Percentiles rank a stretch among this genome's conserved stretches.
Conservation (phyloP, 129 eudicot species). For the Erigeron canadensis region DNA sequence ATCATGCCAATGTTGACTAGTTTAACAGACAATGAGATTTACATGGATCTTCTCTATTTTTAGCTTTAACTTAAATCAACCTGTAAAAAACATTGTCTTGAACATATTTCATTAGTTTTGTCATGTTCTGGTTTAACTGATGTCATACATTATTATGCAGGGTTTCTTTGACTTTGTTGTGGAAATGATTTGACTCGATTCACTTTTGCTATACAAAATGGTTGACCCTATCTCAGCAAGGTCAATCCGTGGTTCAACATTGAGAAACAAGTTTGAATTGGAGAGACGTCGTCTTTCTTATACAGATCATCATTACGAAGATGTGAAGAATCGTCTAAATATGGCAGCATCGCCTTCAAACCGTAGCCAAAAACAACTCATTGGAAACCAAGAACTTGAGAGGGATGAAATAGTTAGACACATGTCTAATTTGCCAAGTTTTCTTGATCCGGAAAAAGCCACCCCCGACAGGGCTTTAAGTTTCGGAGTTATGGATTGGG, state of each 20-base stretch:
- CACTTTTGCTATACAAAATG: constrained; percentile 28
- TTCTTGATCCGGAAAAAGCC: constrained; percentile 54
- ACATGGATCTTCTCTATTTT: constrained; percentile 17
- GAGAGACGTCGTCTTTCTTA: constrained; percentile 42
- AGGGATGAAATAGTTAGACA: constrained; percentile 65
- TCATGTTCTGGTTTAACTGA: constrained; percentile 14
- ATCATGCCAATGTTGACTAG: constrained; percentile 22
- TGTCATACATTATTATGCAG: constrained; percentile 10
- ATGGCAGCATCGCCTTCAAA: constrained; percentile 34
- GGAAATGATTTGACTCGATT: constrained; percentile 15
- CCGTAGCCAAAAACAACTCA: constrained; percentile 20
- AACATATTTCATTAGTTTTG: background rate
- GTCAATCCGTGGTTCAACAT: constrained; percentile 31
- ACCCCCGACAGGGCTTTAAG: constrained; percentile 56
- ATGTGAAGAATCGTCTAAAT: constrained; percentile 34
- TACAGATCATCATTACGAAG: constrained; percentile 49
- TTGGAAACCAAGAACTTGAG: constrained; percentile 30
- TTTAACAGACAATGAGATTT: constrained; percentile 19
- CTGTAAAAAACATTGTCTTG: constrained; percentile 9
- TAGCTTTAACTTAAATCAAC: constrained; percentile 25
- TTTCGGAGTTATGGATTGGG: constrained; percentile 90
- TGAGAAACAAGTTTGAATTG: constrained; percentile 37
- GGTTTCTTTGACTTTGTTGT: constrained; percentile 17
- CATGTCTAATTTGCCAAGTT: constrained; percentile 82
- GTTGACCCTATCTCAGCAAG: constrained; percentile 29